A percentile compares a stretch with the other conserved stretches of the same genome.
Evolutionary conservation across 345 rosid species (phyloP).

Genomic region (Tarenaya hassleriana): DNA sequence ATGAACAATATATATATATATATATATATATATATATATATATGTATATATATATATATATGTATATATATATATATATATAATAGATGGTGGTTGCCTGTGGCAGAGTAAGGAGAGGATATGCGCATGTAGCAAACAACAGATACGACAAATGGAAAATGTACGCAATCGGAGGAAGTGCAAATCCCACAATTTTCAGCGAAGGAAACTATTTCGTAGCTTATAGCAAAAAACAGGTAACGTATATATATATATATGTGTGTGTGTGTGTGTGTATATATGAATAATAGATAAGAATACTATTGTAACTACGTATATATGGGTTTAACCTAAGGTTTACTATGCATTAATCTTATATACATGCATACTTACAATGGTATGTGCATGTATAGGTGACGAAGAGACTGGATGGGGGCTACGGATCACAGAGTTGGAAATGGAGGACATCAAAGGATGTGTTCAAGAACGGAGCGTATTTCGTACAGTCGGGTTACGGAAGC

Average conservation of each 20-base stretch:
- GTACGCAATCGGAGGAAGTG: constrained; percentile 96
- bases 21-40: background rate
- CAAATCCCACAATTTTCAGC: constrained; percentile 83
- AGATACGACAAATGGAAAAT: constrained; percentile 80
- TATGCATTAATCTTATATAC: background rate
- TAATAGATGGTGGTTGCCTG: constrained; percentile 14
- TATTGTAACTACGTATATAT: no score
- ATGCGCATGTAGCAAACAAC: constrained; percentile 88
- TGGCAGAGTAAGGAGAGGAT: constrained; percentile 58
- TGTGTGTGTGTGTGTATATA: background rate
- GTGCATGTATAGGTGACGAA: constrained; percentile 57
- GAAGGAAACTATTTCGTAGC: constrained; percentile 89
- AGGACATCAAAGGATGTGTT: constrained; percentile 69
- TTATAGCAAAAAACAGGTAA: constrained; percentile 53
- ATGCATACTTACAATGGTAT: background rate
- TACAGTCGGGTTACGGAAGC: constrained; percentile 77
- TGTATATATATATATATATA: background rate
- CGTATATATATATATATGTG: background rate
- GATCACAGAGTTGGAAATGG: constrained; percentile 75
- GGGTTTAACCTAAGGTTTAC: no score
- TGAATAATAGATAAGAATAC: background rate
- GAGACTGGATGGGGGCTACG: constrained; percentile 40
- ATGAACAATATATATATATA: no score
- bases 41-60: background rate
- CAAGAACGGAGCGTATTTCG: constrained; percentile 77